Evolutionary conservation across 305 asterid genomes (phyloP).

Genomic region (Plantago coronopus): DNA sequence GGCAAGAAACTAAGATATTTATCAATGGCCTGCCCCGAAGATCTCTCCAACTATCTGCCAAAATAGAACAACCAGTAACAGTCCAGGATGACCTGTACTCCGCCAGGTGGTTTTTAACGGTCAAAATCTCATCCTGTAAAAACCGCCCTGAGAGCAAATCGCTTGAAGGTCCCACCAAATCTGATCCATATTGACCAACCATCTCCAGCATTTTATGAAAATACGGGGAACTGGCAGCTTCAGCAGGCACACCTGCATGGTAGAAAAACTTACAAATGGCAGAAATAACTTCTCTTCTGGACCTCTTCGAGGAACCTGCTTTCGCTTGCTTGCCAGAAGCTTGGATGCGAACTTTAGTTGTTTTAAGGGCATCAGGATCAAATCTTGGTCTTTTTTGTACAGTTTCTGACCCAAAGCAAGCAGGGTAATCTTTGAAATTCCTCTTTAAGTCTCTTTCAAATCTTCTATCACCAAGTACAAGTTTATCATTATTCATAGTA

Average conservation of each 20-base stretch:
- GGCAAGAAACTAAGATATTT: constrained; percentile 82
- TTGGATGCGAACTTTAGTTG: constrained; percentile 42
- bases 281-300: constrained; percentile 74
- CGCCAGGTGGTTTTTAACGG: constrained; percentile 58
- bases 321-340: constrained; percentile 46
- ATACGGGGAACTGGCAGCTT: constrained; percentile 82
- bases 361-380: constrained; percentile 43
- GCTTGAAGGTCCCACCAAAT: constrained; percentile 64
- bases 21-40: constrained; percentile 59
- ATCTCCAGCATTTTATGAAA: constrained; percentile 81
- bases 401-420: constrained; percentile 46
- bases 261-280: constrained; percentile 87
- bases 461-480: constrained; percentile 53
- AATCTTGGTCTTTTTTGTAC: constrained; percentile 51
- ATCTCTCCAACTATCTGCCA: constrained; percentile 86
- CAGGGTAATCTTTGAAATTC: constrained; percentile 43
- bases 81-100: constrained; percentile 92
- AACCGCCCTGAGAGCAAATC: constrained; percentile 62
- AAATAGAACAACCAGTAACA: constrained; percentile 84
- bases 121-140: constrained; percentile 64
- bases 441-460: constrained; percentile 47
- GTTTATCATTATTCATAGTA: constrained; percentile 42
- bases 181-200: constrained; percentile 75
- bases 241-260: constrained; percentile 83
- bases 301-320: constrained; percentile 49